These are phyloP conservation scores for Colletotrichum coccodes DNA, from an alignment of 2,329 filamentous ascomycete genomes.

Conservation along the genomic window DNA sequence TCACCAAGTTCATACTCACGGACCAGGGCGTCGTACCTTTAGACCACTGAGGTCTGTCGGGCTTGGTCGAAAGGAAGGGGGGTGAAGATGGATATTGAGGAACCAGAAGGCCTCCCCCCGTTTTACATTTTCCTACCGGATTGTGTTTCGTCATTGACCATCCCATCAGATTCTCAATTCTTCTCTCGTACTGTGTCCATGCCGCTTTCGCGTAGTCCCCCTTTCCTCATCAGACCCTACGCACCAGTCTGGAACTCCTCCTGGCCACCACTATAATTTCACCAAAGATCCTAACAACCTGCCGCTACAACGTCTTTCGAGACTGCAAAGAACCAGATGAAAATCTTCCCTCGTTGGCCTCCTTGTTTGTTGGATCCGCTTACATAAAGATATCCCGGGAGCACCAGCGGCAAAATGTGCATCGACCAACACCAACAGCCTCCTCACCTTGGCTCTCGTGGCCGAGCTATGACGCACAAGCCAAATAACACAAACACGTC, in stretches of 20 bases:
- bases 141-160: neutral
- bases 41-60: neutral
- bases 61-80: neutral
- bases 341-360: accelerated
- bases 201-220: no score
- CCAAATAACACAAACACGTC: neutral
- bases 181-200: neutral
- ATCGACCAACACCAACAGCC: neutral
- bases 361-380: neutral
- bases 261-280: neutral
- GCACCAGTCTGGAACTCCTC: neutral
- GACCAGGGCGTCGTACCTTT: slow-evolving; percentile 7
- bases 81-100: neutral
- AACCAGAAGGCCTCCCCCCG: neutral
- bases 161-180: neutral
- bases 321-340: neutral
- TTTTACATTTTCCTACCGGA: no score
- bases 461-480: neutral
- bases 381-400: no score
- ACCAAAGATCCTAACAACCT: no score
- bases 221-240: neutral
- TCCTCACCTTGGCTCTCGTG: no score
- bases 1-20: slow-evolving; percentile 17
- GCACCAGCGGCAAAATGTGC: neutral
- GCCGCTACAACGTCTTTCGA: no score